phyloP scores from a whole-genome alignment of 2,329 filamentous ascomycete genomes.

The Talaromyces albobiverticillius region DNA sequence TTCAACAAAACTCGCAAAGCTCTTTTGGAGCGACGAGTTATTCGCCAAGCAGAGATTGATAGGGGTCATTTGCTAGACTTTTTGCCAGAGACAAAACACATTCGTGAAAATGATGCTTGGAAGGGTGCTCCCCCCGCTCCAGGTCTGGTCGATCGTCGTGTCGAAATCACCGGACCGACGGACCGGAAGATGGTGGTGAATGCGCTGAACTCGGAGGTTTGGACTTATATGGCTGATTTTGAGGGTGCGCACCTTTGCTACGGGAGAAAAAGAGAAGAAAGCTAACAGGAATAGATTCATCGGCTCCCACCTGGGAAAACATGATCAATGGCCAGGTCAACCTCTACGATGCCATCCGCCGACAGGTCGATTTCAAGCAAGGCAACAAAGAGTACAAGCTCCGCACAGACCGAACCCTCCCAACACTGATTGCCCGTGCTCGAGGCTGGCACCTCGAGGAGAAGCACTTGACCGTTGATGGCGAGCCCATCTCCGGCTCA shows the following conservation, averaged over 20 bases:
- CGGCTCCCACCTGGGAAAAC: conserved; percentile 96
- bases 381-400: conserved; percentile 97
- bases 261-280: neutral
- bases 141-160: conserved; percentile 85
- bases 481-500: conserved; percentile 85
- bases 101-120: conserved; percentile 93
- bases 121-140: conserved; percentile 87
- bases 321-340: conserved; percentile 99
- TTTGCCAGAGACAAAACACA: conserved; percentile 90
- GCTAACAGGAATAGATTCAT: conserved; percentile 65
- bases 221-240: conserved; percentile 99
- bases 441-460: conserved; percentile 98
- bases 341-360: conserved; percentile 91
- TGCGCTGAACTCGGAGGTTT: conserved; percentile 90
- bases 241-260: conserved; percentile 63
- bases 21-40: conserved; percentile 79
- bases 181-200: conserved; percentile 99
- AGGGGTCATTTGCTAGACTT: conserved; percentile 87
- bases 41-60: conserved; percentile 90
- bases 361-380: conserved; percentile 93
- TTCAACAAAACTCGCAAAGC: conserved; percentile 88
- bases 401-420: conserved; percentile 78
- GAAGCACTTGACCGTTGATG: conserved; percentile 95
- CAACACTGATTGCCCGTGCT: conserved; percentile 90
- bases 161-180: conserved; percentile 96